Evolutionary conservation across 768 basidiomycete species (phyloP), one percentile per base, ranked within the genome.

Genomic region (Lepiota brunneoincarnata): DNA sequence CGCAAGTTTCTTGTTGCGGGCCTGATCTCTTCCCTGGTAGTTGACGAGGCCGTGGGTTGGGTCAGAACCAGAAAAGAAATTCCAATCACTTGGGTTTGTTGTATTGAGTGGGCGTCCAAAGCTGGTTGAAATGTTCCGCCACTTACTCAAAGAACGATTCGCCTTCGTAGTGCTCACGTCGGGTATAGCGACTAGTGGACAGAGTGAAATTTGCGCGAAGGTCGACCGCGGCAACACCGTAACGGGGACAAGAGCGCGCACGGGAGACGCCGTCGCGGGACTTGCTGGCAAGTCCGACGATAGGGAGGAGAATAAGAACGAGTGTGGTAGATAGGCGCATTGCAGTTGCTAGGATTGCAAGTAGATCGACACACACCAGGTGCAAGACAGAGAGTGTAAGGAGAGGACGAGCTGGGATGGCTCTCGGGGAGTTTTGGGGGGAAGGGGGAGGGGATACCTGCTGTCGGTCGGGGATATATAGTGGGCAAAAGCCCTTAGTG

Each of bases 41-140:
- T 80, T 75, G 44, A 91, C 89, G 21, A 68, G 69, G n/a, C 90
- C 89, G 59, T 80, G 68, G 0, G 89, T 91, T 2, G 89, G 89
- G 68, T 91, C 89, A 11, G 67, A 7, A 6, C 59, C 69, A 12
- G 72, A 73, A 69, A 80, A 89, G 70, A 88, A 91, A 34, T 83
- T 68, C 83, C 84, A 90, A 39, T 79, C 58, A 44, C 87, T 89
- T 28, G 36, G 31, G 10, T 21, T 2, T 20, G 17, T 21, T 21
- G 21, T 6, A 34, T 42, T 21, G 36, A 9, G 36, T n/a, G 49
- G 40, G 37, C 47, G 23, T 31, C 45, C 47, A 47, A 31, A 3
- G 31, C 7, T 31, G 31, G 3, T 31, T 31, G 31, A 36, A 21
- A 40, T 46, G 20, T n/a, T 31, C 31, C 11, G 34, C 7, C 20